Conservation (phyloP, 192 early-diverging fungal species). For the Backusella morwellensis region DNA sequence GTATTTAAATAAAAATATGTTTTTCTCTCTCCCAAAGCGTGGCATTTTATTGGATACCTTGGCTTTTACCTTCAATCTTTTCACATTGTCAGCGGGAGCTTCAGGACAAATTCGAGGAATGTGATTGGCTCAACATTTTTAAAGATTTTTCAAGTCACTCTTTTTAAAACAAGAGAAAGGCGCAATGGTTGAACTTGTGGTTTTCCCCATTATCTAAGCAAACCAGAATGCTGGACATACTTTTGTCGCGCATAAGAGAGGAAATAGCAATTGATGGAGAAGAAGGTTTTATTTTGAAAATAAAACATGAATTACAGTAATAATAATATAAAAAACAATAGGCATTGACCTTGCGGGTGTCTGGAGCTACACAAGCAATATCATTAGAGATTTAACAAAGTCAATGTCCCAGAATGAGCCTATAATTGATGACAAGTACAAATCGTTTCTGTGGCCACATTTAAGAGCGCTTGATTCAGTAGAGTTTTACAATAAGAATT, state of each 20-base stretch:
- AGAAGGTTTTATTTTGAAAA: neutral
- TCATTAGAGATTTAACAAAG: neutral
- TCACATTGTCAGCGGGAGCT: no score
- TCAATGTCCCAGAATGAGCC: neutral
- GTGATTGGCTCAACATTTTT: neutral
- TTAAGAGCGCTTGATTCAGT: neutral
- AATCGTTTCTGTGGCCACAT: conserved; percentile 16
- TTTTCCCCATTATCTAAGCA: neutral
- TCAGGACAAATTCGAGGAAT: neutral
- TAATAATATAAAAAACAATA: neutral
- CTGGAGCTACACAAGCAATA: conserved; percentile 8
- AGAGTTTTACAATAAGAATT: neutral
- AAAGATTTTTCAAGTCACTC: neutral
- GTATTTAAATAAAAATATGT: no score
- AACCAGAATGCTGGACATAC: conserved; percentile 16
- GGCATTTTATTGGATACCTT: no score
- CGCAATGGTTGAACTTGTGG: neutral
- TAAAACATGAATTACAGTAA: neutral
- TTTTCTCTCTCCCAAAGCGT: no score
- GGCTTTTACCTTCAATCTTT: no score
- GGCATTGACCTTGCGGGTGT: neutral
- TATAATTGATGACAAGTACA: conserved; percentile 14
- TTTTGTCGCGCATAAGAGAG: conserved; percentile 18
- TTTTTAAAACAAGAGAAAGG: neutral
- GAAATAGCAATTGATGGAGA: conserved; percentile 26